Conservation (phyloP, 2,329 filamentous ascomycete species). For the Trichoderma breve region DNA sequence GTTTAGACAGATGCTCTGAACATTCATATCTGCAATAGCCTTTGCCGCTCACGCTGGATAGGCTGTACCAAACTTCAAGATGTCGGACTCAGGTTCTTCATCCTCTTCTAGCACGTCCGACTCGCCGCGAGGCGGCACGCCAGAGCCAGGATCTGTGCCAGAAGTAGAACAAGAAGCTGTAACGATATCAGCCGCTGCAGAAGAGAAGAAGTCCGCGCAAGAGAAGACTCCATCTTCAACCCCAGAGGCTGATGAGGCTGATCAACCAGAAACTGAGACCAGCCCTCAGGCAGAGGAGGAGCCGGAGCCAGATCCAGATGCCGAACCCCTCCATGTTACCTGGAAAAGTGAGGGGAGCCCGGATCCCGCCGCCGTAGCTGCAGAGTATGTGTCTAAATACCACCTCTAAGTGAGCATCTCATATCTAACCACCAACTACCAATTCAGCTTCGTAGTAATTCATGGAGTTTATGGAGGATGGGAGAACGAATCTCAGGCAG, state of each 20-base stretch:
- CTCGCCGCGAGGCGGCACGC: conserved; percentile 7
- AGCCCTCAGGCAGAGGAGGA: background rate
- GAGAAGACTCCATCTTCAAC: background rate
- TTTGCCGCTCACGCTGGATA: background rate
- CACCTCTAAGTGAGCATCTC: background rate
- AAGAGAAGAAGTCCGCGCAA: background rate
- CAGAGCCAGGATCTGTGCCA: background rate
- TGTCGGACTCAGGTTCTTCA: conserved; percentile 19
- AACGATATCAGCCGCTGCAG: background rate
- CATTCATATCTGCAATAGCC: background rate
- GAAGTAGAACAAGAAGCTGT: background rate
- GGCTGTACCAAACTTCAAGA: background rate
- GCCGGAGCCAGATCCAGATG: conserved; percentile 5
- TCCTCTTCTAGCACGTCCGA: conserved; percentile 7
- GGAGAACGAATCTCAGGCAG: background rate
- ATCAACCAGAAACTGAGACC: background rate
- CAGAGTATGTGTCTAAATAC: conserved; percentile 12
- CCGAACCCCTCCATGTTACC: conserved; percentile 17
- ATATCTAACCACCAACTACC: background rate
- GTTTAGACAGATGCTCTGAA: background rate
- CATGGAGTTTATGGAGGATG: conserved; percentile 15
- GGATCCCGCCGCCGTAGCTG: background rate
- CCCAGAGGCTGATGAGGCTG: background rate
- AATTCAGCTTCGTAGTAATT: conserved; percentile 9
- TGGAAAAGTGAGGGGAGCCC: background rate